A percentile compares a stretch with the other conserved stretches of the same genome.
Evolutionary conservation across 2,329 filamentous ascomycete genomes (phyloP).

Genomic region (Trichothecium roseum): DNA sequence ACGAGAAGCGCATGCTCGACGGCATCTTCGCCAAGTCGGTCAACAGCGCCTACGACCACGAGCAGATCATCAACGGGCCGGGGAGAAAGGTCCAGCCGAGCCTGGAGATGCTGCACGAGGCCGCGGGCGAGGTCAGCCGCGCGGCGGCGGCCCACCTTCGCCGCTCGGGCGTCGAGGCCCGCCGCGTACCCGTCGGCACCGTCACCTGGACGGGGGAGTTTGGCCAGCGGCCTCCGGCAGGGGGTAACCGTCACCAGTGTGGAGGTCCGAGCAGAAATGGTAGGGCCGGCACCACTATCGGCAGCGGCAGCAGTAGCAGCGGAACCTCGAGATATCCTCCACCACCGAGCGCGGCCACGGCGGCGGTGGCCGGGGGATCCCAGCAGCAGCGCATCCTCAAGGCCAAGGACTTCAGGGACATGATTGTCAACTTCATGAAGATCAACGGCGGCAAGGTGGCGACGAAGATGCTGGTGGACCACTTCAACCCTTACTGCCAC

Average conservation of each 20-base stretch:
- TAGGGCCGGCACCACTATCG: background rate
- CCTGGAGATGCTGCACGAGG: constrained; percentile 65
- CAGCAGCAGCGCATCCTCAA: constrained; percentile 23
- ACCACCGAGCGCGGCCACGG: too few species aligned
- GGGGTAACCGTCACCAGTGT: constrained; percentile 37
- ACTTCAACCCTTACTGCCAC: constrained; percentile 72
- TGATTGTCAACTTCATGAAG: constrained; percentile 72
- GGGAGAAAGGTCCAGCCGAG: constrained; percentile 60
- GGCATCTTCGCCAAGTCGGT: constrained; percentile 83
- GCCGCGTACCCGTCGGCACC: constrained; percentile 65
- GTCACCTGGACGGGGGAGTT: constrained; percentile 90
- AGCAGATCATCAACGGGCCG: constrained; percentile 75
- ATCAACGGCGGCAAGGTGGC: constrained; percentile 69
- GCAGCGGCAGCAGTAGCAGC: too few species aligned
- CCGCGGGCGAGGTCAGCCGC: constrained; percentile 70
- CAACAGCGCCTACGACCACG: constrained; percentile 87
- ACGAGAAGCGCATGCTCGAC: constrained; percentile 73
- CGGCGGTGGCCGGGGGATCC: too few species aligned
- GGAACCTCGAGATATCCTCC: too few species aligned
- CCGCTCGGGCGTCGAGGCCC: constrained; percentile 61
- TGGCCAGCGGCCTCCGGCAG: constrained; percentile 63
- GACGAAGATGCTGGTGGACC: constrained; percentile 78
- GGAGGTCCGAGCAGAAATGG: constrained; percentile 38
- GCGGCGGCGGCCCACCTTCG: constrained; percentile 68
- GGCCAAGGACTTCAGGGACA: constrained; percentile 53